These are phyloP conservation scores for Fusarium tupiense DNA, from an alignment of 2,329 filamentous ascomycete species.

Conservation along the genomic window DNA sequence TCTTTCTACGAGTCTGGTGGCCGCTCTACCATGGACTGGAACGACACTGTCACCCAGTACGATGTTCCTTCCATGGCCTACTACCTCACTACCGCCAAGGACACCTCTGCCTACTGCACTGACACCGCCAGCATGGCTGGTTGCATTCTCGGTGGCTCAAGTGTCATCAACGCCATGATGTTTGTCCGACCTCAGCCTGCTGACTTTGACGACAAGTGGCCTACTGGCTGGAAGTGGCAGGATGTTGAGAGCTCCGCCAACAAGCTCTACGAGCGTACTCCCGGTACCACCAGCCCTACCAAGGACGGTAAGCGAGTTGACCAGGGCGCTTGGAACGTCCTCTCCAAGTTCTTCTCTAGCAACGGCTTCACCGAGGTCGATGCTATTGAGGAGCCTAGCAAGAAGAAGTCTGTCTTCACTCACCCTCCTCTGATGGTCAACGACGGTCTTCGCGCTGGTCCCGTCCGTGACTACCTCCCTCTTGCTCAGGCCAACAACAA, in stretches of 20 bases:
- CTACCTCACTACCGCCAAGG: conserved; percentile 72
- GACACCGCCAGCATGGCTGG: conserved; percentile 80
- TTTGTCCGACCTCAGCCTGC: conserved; percentile 73
- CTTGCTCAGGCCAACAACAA: conserved; percentile 67
- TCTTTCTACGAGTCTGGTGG: conserved; percentile 72
- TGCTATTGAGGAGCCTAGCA: conserved; percentile 69
- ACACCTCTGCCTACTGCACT: conserved; percentile 68
- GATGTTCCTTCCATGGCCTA: conserved; percentile 78
- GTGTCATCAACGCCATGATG: conserved; percentile 73
- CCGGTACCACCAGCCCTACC: conserved; percentile 73
- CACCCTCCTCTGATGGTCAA: conserved; percentile 65
- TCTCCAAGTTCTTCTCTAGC: conserved; percentile 66
- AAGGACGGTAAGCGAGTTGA: conserved; percentile 73
- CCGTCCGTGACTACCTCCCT: conserved; percentile 76
- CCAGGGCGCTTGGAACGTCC: conserved; percentile 71
- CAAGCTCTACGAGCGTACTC: conserved; percentile 75
- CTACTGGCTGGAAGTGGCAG: conserved; percentile 72
- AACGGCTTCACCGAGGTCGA: conserved; percentile 72
- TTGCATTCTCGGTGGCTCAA: conserved; percentile 74
- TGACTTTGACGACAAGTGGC: conserved; percentile 80
- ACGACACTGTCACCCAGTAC: conserved; percentile 72
- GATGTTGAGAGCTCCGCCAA: conserved; percentile 65
- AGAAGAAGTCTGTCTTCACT: conserved; percentile 72
- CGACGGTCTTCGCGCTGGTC: conserved; percentile 73
- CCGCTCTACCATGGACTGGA: conserved; percentile 72